Evolutionary conservation across 495 filamentous ascomycete genomes (phyloP).

Genomic region (Polyplosphaeria fusca): DNA sequence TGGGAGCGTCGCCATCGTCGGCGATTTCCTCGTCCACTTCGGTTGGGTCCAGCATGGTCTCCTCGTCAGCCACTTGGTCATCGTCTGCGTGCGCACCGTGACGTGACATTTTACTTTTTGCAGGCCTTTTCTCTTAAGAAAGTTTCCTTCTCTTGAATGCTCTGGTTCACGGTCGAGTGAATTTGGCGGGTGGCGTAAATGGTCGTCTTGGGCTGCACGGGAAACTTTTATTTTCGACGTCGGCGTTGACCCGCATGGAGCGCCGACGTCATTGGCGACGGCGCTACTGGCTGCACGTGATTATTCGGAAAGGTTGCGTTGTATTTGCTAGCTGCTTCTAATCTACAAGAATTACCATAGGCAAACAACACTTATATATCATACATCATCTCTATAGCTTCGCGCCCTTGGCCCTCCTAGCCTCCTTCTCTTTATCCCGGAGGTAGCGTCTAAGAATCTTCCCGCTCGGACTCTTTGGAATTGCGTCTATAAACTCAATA

Average conservation of each 20-base stretch:
- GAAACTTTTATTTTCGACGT: too few relatives aligned
- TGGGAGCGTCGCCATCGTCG: slow-evolving; percentile 42
- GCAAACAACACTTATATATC: neutral
- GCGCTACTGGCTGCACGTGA: slow-evolving; percentile 2
- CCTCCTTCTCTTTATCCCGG: slow-evolving; percentile 74
- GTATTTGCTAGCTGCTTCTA: neutral
- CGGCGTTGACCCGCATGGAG: slow-evolving; percentile 4
- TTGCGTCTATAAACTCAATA: slow-evolving; percentile 66
- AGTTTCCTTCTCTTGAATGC: too few relatives aligned
- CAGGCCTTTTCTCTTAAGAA: neutral
- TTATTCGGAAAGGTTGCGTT: neutral
- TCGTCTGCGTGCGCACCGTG: slow-evolving; percentile 28
- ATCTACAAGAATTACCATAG: neutral
- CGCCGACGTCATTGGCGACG: slow-evolving; percentile 25
- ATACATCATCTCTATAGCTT: slow-evolving; percentile 15
- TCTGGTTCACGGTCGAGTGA: too few relatives aligned
- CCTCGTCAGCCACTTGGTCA: slow-evolving; percentile 25
- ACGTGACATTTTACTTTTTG: slow-evolving; percentile 26
- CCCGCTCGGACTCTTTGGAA: slow-evolving; percentile 89
- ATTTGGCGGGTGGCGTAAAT: too few relatives aligned
- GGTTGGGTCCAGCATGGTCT: slow-evolving; percentile 40
- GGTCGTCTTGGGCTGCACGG: neutral
- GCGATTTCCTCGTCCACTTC: slow-evolving; percentile 45
- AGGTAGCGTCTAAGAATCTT: slow-evolving; percentile 85
- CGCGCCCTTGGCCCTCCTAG: slow-evolving; percentile 51